Percentiles rank a stretch among this genome's conserved stretches.
Conservation (phyloP, 352 stramenopile genomes). For the Globisporangium barbulae region DNA sequence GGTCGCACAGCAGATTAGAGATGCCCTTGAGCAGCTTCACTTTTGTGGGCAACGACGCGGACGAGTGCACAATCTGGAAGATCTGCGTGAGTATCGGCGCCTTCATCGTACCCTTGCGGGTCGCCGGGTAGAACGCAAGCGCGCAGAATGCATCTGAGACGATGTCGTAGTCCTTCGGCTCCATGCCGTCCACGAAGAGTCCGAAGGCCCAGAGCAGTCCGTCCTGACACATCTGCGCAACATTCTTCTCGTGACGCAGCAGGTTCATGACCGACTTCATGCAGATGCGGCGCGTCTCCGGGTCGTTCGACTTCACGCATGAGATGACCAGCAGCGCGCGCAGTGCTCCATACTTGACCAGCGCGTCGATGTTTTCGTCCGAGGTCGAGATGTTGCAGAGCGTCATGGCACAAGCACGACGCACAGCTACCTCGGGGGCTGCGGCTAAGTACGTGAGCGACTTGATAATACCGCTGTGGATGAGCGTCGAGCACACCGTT, state of each 20-base stretch:
- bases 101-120: slow-evolving; percentile 48
- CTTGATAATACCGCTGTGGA: slow-evolving; percentile 62
- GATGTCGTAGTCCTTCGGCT: slow-evolving; percentile 54
- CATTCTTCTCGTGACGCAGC: slow-evolving; percentile 38
- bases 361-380: slow-evolving; percentile 85
- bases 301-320: slow-evolving; percentile 81
- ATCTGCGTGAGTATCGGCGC: slow-evolving; percentile 33
- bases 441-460: slow-evolving; percentile 62
- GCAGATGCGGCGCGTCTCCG: slow-evolving; percentile 67
- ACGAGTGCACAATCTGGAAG: slow-evolving; percentile 31
- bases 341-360: slow-evolving; percentile 87
- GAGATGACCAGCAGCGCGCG: slow-evolving; percentile 84
- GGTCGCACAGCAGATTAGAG: slow-evolving; percentile 49
- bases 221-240: slow-evolving; percentile 63
- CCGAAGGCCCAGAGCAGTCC: slow-evolving; percentile 68
- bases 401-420: slow-evolving; percentile 79
- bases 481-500: slow-evolving; percentile 44
- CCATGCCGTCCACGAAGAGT: slow-evolving; percentile 55
- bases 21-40: slow-evolving; percentile 46
- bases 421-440: slow-evolving; percentile 66
- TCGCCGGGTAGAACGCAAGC: slow-evolving; percentile 46
- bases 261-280: slow-evolving; percentile 72
- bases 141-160: slow-evolving; percentile 65
- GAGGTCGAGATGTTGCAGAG: slow-evolving; percentile 92
- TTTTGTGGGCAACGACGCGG: slow-evolving; percentile 21